Conservation (phyloP, 768 basidiomycete species). For the Scleroderma citrinum region DNA sequence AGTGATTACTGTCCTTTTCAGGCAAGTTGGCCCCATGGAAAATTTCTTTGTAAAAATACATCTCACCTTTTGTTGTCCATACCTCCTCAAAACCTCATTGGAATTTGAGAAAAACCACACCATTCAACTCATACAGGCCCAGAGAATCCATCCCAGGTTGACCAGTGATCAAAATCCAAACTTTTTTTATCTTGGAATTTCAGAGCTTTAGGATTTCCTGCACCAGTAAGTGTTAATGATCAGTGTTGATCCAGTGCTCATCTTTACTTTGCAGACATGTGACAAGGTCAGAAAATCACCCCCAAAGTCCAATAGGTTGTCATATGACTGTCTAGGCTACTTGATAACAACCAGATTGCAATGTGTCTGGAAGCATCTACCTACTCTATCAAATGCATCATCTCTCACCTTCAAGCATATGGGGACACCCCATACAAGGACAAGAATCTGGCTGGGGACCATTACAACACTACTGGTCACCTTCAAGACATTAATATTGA, state of each 20-base stretch:
- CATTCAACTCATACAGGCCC: neutral
- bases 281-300: neutral
- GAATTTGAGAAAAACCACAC: neutral
- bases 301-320: slow-evolving; percentile 1
- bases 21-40: neutral
- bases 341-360: neutral
- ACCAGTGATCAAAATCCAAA: neutral
- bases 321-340: neutral
- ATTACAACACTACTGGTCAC: neutral
- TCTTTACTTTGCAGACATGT: no score
- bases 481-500: neutral
- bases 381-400: neutral
- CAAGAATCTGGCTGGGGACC: neutral
- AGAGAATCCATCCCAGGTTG: neutral
- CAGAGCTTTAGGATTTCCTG: neutral
- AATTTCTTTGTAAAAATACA: neutral
- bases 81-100: neutral
- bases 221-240: no score
- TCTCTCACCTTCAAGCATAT: neutral
- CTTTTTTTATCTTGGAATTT: neutral
- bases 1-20: neutral
- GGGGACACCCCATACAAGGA: neutral
- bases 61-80: neutral
- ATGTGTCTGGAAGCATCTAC: neutral
- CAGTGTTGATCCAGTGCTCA: no score